Base-by-base conservation (phyloP, 352 stramenopile genomes). In the Thraustochytrium striatum region DNA sequence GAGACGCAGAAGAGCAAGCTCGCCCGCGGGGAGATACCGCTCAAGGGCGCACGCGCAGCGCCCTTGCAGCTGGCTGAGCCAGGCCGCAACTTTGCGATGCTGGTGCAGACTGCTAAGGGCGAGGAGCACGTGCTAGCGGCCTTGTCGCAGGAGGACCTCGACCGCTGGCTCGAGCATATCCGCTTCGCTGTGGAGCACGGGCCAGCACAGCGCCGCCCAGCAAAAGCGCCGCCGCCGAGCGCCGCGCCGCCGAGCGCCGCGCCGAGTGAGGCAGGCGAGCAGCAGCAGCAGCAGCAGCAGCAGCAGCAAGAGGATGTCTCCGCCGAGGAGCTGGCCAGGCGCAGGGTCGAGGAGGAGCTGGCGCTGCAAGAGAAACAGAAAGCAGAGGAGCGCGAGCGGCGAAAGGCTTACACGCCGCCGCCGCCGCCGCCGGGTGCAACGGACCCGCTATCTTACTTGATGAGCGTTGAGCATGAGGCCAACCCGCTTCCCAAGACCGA, bases 401-500 rank as follows among this genome's bases (percentile, higher is more conserved):
- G 32, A 3, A 52, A 70, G n/a, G n/a, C n/a, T 52, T 70, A 38
- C 30, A 11, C 28, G 21, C 65, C 65, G 44, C 65, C 65, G 11
- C 65, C 65, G 21, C 65, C 65, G 47, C 65, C 65, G 16, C 65
- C 65, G 21, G 65, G 61, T 25, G 65, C 65, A 9, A 38, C 43
- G n/a, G 65, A 75, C 65, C 65, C 65, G n/a, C 65, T 75, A 11
- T 75, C 65, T 3, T 75, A 75, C 35, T 25, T 75, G 0, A 61
- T 75, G 13, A 21, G 9, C 43, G 43, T 70, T n/a, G n/a, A n/a
- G n/a, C n/a, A n/a, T n/a, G n/a, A n/a, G n/a, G n/a, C n/a, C n/a
- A n/a, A n/a, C n/a, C n/a, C n/a, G n/a, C n/a, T n/a, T n/a, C n/a
- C n/a, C n/a, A n/a, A n/a, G n/a, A n/a, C n/a, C n/a, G n/a, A n/a